A percentile compares a stretch with the other conserved stretches of the same genome.
Evolutionary conservation across 208 protist species (phyloP).

Genomic region (Crithidia thermophila): DNA sequence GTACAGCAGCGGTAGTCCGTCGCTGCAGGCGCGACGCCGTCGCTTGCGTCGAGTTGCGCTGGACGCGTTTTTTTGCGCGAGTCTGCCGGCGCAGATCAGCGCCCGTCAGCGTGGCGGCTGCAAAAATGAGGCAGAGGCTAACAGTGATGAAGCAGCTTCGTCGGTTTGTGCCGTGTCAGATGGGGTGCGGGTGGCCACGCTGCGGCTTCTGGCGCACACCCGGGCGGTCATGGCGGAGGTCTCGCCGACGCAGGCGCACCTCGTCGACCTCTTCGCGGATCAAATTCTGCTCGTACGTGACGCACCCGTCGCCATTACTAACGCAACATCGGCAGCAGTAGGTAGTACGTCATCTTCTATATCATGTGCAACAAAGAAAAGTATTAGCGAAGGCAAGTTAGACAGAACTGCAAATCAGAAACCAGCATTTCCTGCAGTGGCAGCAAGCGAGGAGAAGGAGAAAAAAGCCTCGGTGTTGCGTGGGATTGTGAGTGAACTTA

Average conservation of each 20-base stretch:
- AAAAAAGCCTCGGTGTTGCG: neutral
- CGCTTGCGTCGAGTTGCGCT: constrained; percentile 22
- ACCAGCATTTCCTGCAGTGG: no score
- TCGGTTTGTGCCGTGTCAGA: neutral
- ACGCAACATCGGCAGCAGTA: neutral
- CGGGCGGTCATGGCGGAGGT: constrained; percentile 17
- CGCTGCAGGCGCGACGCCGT: constrained; percentile 14
- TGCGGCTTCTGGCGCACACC: constrained; percentile 23
- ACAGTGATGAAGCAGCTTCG: neutral
- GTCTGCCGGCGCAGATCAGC: constrained; percentile 13
- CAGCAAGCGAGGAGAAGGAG: neutral
- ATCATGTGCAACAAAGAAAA: no score
- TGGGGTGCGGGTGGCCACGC: constrained; percentile 7
- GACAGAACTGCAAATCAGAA: no score
- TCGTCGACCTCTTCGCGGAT: constrained; percentile 25
- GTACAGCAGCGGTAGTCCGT: neutral
- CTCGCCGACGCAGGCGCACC: constrained; percentile 28
- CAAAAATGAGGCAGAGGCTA: no score
- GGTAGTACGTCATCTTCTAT: no score
- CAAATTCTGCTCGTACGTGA: constrained; percentile 7
- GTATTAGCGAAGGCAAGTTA: no score
- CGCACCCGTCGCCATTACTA: no score
- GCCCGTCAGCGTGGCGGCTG: neutral
- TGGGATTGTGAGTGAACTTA: no score
- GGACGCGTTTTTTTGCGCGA: constrained; percentile 27